Percentiles rank a stretch among this genome's conserved stretches.
phyloP scores from a whole-genome alignment of 2,329 filamentous ascomycete genomes.

The Venturia carpophila region DNA sequence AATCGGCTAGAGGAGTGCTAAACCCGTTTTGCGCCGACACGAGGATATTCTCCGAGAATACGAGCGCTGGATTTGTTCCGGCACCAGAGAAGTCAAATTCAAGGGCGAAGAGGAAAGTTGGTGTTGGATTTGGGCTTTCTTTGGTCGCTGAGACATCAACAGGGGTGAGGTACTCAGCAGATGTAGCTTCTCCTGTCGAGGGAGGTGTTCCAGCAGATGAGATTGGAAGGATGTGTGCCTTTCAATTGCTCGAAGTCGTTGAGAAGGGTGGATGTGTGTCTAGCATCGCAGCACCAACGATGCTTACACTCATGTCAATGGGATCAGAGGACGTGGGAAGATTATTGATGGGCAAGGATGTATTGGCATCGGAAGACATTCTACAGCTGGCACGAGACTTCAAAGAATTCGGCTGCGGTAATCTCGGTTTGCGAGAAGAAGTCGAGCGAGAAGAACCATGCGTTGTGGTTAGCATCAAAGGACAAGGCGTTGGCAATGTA shows the following conservation, averaged over 20 bases:
- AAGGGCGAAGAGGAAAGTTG: constrained; percentile 50
- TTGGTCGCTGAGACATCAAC: constrained; percentile 88
- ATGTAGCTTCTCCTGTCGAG: constrained; percentile 63
- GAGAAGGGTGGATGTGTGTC: constrained; percentile 75
- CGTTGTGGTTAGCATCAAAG: constrained; percentile 84
- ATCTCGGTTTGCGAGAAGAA: constrained; percentile 82
- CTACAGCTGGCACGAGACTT: constrained; percentile 77
- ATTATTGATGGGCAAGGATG: constrained; percentile 69
- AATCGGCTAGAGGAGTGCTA: constrained; percentile 75
- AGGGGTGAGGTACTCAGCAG: constrained; percentile 80
- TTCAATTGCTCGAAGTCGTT: constrained; percentile 79
- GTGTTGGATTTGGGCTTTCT: constrained; percentile 85
- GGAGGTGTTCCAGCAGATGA: constrained; percentile 86
- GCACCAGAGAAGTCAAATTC: constrained; percentile 60
- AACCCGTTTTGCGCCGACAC: constrained; percentile 83
- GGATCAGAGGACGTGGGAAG: constrained; percentile 91
- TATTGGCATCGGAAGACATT: constrained; percentile 72
- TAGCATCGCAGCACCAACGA: constrained; percentile 60
- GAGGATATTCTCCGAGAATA: constrained; percentile 70
- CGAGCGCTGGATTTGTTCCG: constrained; percentile 52
- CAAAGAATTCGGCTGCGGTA: constrained; percentile 78
- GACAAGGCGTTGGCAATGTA: constrained; percentile 87
- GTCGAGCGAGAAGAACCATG: constrained; percentile 51
- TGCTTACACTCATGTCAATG: constrained; percentile 94
- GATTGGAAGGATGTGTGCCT: constrained; percentile 78